Base-by-base conservation (phyloP, 2,329 filamentous ascomycete genomes). In the Dothideomycetes sp. region DNA sequence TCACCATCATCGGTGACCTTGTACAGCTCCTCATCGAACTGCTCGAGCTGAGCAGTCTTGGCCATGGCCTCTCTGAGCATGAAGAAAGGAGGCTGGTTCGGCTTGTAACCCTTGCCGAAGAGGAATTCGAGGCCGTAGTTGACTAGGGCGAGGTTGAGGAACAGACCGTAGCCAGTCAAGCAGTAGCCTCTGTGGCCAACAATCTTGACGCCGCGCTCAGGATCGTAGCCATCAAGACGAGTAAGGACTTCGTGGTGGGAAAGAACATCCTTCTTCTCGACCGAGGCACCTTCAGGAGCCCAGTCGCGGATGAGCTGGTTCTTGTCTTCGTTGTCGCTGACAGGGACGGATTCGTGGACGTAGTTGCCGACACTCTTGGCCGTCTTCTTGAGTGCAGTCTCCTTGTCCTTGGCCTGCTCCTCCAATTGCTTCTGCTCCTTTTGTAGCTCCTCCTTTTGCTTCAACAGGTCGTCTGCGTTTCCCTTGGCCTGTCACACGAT, bases 11-110 rank as follows among this genome's bases (percentile, higher is more conserved):
- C 79, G 17, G 72, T 72, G 40, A 98, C 89, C 67, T 96, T 96
- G 73, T 98, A 98, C 37, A 98, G 70, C 63, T 96, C 89, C 61
- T 96, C 91, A 56, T 98, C 91, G 55, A 98, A 98, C 55, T 95
- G 84, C 51, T 91, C 87, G 18, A 98, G 77, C 65, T 98, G 91
- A 2, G 91, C 91, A 0, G 91, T 98, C 72, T 96, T 96, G 45
- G 84, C 88, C 91, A 98, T 98, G 60, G 86, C 81, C 37, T 94
- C 84, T 62, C 84, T 84, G 47, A 89, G 75, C 84, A 96, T 94
- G 70, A 98, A 93, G 57, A 86, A 87, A 2, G 88, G 88, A 2
- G 89, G 82, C 56, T 91, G 84, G 40, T 59, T 62, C 19, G 60
- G 54, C 37, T 49, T 57, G 51, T 62, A 63, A 38, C 83, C 87